Conservation (phyloP, 495 filamentous ascomycete species). For the Penicillium verhagenii region DNA sequence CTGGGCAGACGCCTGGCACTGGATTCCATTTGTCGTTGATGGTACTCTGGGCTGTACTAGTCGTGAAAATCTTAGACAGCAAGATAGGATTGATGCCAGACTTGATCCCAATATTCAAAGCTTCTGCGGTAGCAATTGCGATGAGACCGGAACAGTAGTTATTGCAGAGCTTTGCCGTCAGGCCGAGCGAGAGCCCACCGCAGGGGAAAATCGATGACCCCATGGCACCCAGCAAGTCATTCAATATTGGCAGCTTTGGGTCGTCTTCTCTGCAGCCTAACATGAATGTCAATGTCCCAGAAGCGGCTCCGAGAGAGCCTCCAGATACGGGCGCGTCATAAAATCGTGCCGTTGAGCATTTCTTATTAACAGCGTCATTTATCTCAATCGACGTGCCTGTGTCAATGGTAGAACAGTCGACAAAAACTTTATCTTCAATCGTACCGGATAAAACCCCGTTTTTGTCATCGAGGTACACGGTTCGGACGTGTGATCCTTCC, state of each 20-base stretch:
- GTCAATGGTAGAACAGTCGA: slow-evolving; percentile 50
- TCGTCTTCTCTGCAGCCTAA: slow-evolving; percentile 39
- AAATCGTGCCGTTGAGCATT: slow-evolving; percentile 26
- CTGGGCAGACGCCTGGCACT: slow-evolving; percentile 47
- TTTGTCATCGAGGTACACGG: slow-evolving; percentile 50
- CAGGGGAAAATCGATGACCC: slow-evolving; percentile 49
- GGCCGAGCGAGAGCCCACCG: slow-evolving; percentile 47
- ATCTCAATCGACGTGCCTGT: slow-evolving; percentile 38
- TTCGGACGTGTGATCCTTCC: slow-evolving; percentile 61
- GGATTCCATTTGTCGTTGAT: slow-evolving; percentile 52
- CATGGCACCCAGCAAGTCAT: slow-evolving; percentile 11
- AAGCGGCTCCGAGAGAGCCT: slow-evolving; percentile 45
- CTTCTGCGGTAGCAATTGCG: slow-evolving; percentile 51
- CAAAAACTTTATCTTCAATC: slow-evolving; percentile 29
- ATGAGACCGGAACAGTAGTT: slow-evolving; percentile 56
- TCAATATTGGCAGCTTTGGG: slow-evolving; percentile 17
- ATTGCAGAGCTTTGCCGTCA: slow-evolving; percentile 55
- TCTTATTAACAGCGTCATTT: slow-evolving; percentile 21
- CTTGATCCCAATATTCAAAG: slow-evolving; percentile 54
- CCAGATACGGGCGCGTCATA: slow-evolving; percentile 47
- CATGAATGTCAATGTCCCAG: slow-evolving; percentile 50
- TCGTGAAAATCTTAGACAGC: slow-evolving; percentile 46
- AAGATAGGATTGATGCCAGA: slow-evolving; percentile 49
- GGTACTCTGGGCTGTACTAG: slow-evolving; percentile 50
- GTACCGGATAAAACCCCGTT: slow-evolving; percentile 34